Evolutionary conservation across 2,329 filamentous ascomycete species (phyloP), one percentile per base, ranked within the genome.

Genomic region (Aurifilum marmelostoma): DNA sequence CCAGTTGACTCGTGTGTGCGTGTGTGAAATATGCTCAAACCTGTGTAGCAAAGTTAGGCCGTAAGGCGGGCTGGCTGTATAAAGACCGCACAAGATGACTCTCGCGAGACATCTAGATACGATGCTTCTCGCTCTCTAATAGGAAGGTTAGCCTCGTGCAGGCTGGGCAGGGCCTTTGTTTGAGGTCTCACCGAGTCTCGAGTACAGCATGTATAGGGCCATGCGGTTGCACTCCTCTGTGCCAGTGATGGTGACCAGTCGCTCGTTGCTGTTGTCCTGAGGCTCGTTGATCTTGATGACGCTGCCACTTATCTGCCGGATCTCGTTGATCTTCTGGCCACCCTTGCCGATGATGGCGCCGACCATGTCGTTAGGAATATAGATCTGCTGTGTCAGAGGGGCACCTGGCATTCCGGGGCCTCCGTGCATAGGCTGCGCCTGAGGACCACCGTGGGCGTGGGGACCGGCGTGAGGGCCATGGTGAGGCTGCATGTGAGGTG

Each of bases 201-300:
- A 97, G 82, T 99, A 99, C 67, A 99, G 88, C 94, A 99, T 97
- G 83, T 98, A 99, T 67, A 99, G 83, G n/a, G 96, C 96, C 94
- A 99, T 98, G 77, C 97, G 93, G 83, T 99, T 99, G 85, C 94
- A 97, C 82, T 99, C 96, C 76, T 97, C 94, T 7, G 96, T 98
- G 73, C 96, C 96, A 1, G 96, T 97, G 75, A 99, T 97, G 21
- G 96, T 99, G 69, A 99, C 96, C 70, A 99, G 85, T 72, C 96
- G 91, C 84, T 99, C 96, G 77, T 98, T 99, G 86, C 93, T 98
- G 82, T 97, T 98, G 80, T 98, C 96, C 80, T 97, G 96, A 1
- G 96, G 96, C 80, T 99, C 96, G 79, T 99, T 98, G 85, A 99
- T 99, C 85, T 99, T 99, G 81, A 99, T 98, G 61, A 99, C 94